Conservation (phyloP, 208 protist genomes). For the Acanthamoeba sp. region DNA sequence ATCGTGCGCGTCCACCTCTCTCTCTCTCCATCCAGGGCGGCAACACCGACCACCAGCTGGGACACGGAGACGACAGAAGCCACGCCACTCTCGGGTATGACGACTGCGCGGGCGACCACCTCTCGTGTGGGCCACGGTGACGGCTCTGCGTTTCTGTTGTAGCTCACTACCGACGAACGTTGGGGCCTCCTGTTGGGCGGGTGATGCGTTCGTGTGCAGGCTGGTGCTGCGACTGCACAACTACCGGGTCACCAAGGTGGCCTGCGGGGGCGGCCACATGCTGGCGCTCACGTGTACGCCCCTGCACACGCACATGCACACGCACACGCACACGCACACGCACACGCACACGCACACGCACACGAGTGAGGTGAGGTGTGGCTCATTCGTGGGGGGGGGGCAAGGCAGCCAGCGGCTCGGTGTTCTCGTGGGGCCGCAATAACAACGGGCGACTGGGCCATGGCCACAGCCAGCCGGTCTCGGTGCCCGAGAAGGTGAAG, state of each 20-base stretch:
- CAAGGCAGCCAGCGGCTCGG: not conserved
- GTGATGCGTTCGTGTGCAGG: too few relatives aligned
- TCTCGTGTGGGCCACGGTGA: too few relatives aligned
- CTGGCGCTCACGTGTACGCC: constrained; percentile 34
- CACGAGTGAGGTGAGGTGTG: too few relatives aligned
- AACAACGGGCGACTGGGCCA: constrained; percentile 7
- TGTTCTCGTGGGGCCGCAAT: constrained; percentile 5
- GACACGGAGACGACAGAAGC: not conserved
- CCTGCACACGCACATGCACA: too few relatives aligned
- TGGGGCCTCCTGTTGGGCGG: too few relatives aligned
- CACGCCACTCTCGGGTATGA: constrained; percentile 8
- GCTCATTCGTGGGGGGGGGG: too few relatives aligned
- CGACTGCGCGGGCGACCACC: too few relatives aligned
- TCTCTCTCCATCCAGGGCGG: not conserved
- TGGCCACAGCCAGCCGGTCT: not conserved
- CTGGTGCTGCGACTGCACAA: constrained; percentile 18
- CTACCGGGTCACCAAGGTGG: not conserved
- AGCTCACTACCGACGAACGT: too few relatives aligned
- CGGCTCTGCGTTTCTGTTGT: too few relatives aligned
- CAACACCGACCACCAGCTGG: constrained; percentile 25
- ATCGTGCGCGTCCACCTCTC: too few relatives aligned
- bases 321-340: too few relatives aligned
- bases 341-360: too few relatives aligned
- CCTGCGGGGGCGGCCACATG: not conserved
- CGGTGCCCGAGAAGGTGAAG: not conserved